Percentiles rank a stretch among this genome's conserved stretches.
These are phyloP conservation scores for Alternaria sp. DNA, from an alignment of 2,329 filamentous ascomycete species.

Conservation along the genomic window DNA sequence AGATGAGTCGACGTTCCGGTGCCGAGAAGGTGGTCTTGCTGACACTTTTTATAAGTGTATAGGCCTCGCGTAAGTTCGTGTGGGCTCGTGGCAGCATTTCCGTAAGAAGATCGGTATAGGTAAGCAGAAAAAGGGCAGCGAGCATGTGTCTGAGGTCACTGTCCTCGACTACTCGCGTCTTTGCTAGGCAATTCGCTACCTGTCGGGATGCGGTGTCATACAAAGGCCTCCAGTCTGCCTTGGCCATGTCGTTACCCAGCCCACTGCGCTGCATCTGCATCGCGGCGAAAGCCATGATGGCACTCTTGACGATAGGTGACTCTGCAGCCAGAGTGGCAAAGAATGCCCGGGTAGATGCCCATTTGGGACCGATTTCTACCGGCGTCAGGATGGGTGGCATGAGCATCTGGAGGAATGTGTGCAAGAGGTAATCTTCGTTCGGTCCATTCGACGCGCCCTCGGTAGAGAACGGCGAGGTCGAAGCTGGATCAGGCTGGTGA, in stretches of 20 bases:
- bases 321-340: slow-evolving; percentile 57
- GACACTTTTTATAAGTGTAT: slow-evolving; percentile 53
- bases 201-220: slow-evolving; percentile 41
- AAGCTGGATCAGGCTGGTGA: slow-evolving; percentile 26
- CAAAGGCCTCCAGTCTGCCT: slow-evolving; percentile 41
- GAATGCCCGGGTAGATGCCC: slow-evolving; percentile 58
- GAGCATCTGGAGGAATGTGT: slow-evolving; percentile 58
- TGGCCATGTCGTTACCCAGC: slow-evolving; percentile 39
- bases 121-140: slow-evolving; percentile 61
- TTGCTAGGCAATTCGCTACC: slow-evolving; percentile 27
- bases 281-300: slow-evolving; percentile 61
- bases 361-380: slow-evolving; percentile 59
- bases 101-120: slow-evolving; percentile 57
- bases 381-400: slow-evolving; percentile 62
- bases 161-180: slow-evolving; percentile 18
- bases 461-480: slow-evolving; percentile 39
- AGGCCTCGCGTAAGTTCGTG: slow-evolving; percentile 58
- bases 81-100: slow-evolving; percentile 30
- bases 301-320: slow-evolving; percentile 56
- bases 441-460: slow-evolving; percentile 28
- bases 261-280: slow-evolving; percentile 49
- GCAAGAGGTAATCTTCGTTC: slow-evolving; percentile 52
- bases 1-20: slow-evolving; percentile 57
- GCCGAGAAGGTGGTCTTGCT: slow-evolving; percentile 30
- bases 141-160: slow-evolving; percentile 53